Conservation (phyloP, 768 basidiomycete genomes). For the Mycena vitilis region DNA sequence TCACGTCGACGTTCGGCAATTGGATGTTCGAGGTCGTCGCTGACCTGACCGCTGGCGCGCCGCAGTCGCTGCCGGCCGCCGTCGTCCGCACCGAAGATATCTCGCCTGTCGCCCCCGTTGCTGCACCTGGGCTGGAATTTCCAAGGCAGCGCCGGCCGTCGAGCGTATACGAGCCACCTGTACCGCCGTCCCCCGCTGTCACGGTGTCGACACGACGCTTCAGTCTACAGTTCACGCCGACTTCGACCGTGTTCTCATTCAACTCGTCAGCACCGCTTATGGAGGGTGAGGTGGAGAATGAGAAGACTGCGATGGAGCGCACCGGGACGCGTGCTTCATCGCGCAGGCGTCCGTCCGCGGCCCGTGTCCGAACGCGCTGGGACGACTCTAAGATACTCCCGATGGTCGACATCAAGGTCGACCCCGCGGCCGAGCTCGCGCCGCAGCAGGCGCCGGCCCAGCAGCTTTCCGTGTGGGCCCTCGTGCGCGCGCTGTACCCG, state of each 20-base stretch:
- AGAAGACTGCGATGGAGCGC: constrained; percentile 29
- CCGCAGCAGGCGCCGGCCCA: constrained; percentile 29
- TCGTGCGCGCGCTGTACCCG: constrained; percentile 70
- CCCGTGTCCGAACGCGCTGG: constrained; percentile 28
- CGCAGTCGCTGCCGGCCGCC: constrained; percentile 36
- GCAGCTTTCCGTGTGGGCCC: constrained; percentile 55
- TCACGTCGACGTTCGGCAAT: constrained; percentile 63
- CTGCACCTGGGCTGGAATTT: constrained; percentile 28
- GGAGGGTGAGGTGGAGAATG: constrained; percentile 17
- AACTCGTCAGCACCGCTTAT: constrained; percentile 35
- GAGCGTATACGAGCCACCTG: constrained; percentile 47
- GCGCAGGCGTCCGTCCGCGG: constrained; percentile 15
- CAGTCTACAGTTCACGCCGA: constrained; percentile 78
- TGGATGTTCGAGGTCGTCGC: constrained; percentile 89
- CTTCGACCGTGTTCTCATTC: constrained; percentile 52
- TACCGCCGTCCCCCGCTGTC: constrained; percentile 40
- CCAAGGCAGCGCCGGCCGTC: constrained; percentile 50
- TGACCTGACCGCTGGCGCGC: constrained; percentile 56
- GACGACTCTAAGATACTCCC: constrained; percentile 42
- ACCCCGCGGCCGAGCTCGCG: constrained; percentile 29
- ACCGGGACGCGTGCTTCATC: constrained; percentile 30
- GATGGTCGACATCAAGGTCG: constrained; percentile 43
- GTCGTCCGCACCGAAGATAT: constrained; percentile 43
- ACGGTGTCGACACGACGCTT: constrained; percentile 52
- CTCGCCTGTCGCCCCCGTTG: constrained; percentile 42